A percentile compares a stretch with the other conserved stretches of the same genome.
Evolutionary conservation across 306 rosid genomes (phyloP).

Genomic region (Vicia villosa): DNA sequence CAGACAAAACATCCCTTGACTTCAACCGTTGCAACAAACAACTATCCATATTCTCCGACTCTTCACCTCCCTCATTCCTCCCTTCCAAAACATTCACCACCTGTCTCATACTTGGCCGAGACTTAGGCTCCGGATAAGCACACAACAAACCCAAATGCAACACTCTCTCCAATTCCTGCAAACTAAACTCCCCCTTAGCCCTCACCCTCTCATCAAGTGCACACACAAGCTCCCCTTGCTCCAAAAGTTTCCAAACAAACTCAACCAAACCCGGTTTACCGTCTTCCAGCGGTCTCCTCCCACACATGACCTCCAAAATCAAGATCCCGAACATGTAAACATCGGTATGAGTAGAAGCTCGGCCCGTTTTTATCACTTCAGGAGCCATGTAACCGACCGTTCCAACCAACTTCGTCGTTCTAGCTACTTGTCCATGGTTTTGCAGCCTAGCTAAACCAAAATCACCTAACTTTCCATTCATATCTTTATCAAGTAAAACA

Average conservation of each 20-base stretch:
- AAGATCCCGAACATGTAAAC: slow-evolving; percentile 77
- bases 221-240: slow-evolving; percentile 46
- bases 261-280: slow-evolving; percentile 66
- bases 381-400: slow-evolving; percentile 87
- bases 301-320: slow-evolving; percentile 81
- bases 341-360: slow-evolving; percentile 73
- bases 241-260: slow-evolving; percentile 59
- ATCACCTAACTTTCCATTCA: slow-evolving; percentile 84
- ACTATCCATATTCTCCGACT: slow-evolving; percentile 48
- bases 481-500: slow-evolving; percentile 76
- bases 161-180: slow-evolving; percentile 58
- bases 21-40: slow-evolving; percentile 56
- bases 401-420: slow-evolving; percentile 74
- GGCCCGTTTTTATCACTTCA: slow-evolving; percentile 63
- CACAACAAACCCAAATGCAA: slow-evolving; percentile 81
- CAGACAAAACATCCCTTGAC: slow-evolving; percentile 48
- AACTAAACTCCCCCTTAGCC: slow-evolving; percentile 43
- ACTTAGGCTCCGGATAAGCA: slow-evolving; percentile 64
- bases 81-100: slow-evolving; percentile 69
- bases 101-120: slow-evolving; percentile 82
- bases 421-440: slow-evolving; percentile 55
- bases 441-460: slow-evolving; percentile 84
- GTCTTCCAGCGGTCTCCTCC: slow-evolving; percentile 81
- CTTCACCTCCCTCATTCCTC: slow-evolving; percentile 43
- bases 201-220: slow-evolving; percentile 65